These are phyloP conservation scores for Colletotrichum sp. DNA, from an alignment of 2,329 filamentous ascomycete genomes.

Conservation along the genomic window DNA sequence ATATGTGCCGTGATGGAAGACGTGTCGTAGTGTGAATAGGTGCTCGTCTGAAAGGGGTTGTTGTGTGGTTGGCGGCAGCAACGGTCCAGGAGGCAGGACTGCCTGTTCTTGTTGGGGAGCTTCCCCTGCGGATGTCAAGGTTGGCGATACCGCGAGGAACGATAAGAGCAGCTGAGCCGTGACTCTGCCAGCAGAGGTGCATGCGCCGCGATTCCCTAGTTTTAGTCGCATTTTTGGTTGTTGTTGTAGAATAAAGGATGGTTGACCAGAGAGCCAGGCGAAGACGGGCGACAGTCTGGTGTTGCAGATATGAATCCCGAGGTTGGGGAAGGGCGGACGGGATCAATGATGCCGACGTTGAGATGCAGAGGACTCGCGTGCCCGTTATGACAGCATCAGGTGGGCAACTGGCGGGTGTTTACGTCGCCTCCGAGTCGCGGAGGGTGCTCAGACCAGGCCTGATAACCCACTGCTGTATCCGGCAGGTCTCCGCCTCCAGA, in stretches of 20 bases:
- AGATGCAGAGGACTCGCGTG: neutral
- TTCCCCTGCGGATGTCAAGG: slow-evolving; percentile 39
- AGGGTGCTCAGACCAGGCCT: slow-evolving; percentile 3
- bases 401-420: slow-evolving; percentile 9
- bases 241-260: neutral
- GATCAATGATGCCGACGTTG: slow-evolving; percentile 19
- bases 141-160: slow-evolving; percentile 65
- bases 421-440: slow-evolving; percentile 17
- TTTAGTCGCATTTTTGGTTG: neutral
- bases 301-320: neutral
- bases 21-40: slow-evolving; percentile 77
- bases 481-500: neutral
- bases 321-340: neutral
- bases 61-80: slow-evolving; percentile 47
- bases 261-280: neutral
- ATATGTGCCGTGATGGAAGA: slow-evolving; percentile 90
- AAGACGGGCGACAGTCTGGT: neutral
- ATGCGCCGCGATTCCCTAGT: slow-evolving; percentile 28
- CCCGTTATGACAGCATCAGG: slow-evolving; percentile 21
- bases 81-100: slow-evolving; percentile 43
- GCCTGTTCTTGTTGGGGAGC: slow-evolving; percentile 42
- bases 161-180: slow-evolving; percentile 69
- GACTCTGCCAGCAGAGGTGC: slow-evolving; percentile 65
- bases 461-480: neutral
- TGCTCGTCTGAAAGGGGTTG: slow-evolving; percentile 57